A percentile compares a stretch with the other conserved stretches of the same genome.
Conservation (phyloP, 257 asterid species). For the Cordia subcordata region DNA sequence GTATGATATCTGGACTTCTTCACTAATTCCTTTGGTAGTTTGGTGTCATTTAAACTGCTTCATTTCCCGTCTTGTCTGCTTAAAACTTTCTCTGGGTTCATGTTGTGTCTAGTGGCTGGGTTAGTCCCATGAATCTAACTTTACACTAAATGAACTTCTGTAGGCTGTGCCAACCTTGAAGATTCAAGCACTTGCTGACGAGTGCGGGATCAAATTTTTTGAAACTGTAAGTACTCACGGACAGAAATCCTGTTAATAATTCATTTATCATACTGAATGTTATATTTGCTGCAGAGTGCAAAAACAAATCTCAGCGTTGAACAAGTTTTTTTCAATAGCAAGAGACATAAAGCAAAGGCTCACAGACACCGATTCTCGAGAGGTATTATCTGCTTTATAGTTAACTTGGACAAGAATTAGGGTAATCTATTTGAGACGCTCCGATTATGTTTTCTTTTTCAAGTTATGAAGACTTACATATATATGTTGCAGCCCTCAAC, state of each 20-base stretch:
- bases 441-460: too few species aligned
- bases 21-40: background rate
- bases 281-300: slow-evolving; percentile 29
- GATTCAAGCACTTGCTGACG: slow-evolving; percentile 49
- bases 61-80: background rate
- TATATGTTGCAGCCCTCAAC: slow-evolving; percentile 30
- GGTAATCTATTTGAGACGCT: too few species aligned
- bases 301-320: slow-evolving; percentile 45
- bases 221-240: slow-evolving; percentile 34
- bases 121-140: background rate
- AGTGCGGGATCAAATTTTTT: slow-evolving; percentile 40
- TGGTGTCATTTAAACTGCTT: background rate
- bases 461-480: background rate
- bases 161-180: slow-evolving; percentile 42
- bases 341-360: slow-evolving; percentile 47
- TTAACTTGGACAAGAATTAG: background rate
- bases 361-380: slow-evolving; percentile 28
- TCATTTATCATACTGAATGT: slow-evolving; percentile 4
- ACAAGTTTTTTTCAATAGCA: slow-evolving; percentile 40
- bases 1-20: slow-evolving; percentile 11
- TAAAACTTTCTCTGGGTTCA: background rate
- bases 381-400: slow-evolving; percentile 16
- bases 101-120: background rate
- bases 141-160: slow-evolving; percentile 4
- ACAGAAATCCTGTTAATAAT: background rate